A percentile compares a stretch with the other conserved stretches of the same genome.
phyloP scores from a whole-genome alignment of 208 protist genomes.

The Trypanosoma congolense region DNA sequence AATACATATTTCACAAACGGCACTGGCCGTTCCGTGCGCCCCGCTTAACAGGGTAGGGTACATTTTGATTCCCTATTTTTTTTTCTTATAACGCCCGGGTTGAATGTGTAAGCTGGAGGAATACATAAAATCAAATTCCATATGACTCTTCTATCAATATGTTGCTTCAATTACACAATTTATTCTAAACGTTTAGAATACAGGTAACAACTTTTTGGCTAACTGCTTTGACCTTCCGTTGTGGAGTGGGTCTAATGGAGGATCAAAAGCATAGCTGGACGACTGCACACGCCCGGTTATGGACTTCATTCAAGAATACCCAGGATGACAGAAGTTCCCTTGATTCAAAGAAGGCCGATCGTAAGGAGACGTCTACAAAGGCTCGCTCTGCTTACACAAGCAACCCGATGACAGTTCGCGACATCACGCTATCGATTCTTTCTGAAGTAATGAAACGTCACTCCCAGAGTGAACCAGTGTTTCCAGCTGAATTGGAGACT shows the following conservation, averaged over 20 bases:
- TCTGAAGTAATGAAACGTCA: constrained; percentile 10
- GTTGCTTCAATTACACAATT: too few species aligned
- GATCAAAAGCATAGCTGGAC: constrained; percentile 31
- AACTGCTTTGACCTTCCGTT: too few species aligned
- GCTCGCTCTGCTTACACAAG: constrained; percentile 1
- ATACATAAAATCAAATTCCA: too few species aligned
- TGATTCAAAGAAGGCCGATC: constrained; percentile 1
- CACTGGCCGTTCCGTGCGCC: too few species aligned
- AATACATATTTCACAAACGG: not conserved
- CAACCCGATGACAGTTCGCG: not conserved
- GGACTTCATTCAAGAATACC: constrained; percentile 31
- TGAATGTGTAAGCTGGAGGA: too few species aligned
- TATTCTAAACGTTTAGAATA: too few species aligned
- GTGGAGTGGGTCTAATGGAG: constrained; percentile 21
- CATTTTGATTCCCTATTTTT: too few species aligned
- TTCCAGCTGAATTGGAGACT: constrained; percentile 16
- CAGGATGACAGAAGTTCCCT: constrained; percentile 1
- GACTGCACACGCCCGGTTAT: constrained; percentile 39
- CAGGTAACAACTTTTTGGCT: too few species aligned
- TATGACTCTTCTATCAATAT: too few species aligned
- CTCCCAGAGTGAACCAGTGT: constrained; percentile 13
- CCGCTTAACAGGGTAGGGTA: too few species aligned
- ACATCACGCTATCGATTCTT: constrained; percentile 13
- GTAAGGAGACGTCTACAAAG: not conserved
- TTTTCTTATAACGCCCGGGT: too few species aligned